Percentiles rank a stretch among this genome's conserved stretches.
phyloP scores from a whole-genome alignment of 768 basidiomycete genomes.

The Agaricus sinodeliciosus region DNA sequence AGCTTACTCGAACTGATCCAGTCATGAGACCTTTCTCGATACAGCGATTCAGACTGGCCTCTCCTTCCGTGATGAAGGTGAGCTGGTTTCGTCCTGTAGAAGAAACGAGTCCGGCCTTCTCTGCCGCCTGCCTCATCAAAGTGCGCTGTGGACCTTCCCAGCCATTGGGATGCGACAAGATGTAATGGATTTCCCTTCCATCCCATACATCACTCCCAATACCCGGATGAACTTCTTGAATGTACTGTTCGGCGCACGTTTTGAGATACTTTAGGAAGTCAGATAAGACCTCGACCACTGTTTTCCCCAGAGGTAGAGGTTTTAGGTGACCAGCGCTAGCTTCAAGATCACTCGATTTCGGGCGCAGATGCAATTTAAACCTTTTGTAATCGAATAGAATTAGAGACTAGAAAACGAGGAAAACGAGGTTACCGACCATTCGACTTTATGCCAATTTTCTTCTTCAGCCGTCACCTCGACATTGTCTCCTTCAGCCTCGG shows the following conservation, averaged over 20 bases:
- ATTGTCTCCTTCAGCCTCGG: slow-evolving; percentile 12
- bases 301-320: slow-evolving; percentile 34
- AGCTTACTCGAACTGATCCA: slow-evolving; percentile 23
- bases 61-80: slow-evolving; percentile 52
- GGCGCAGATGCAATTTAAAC: slow-evolving; percentile 32
- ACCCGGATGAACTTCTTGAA: slow-evolving; percentile 35
- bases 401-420: too few species aligned
- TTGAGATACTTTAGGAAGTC: slow-evolving; percentile 46
- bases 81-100: slow-evolving; percentile 32
- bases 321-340: slow-evolving; percentile 16
- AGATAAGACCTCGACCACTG: slow-evolving; percentile 33
- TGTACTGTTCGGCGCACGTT: slow-evolving; percentile 35
- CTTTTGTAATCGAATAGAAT: slow-evolving; percentile 11
- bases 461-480: slow-evolving; percentile 11
- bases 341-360: slow-evolving; percentile 14
- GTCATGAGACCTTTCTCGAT: slow-evolving; percentile 34
- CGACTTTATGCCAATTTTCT: slow-evolving; percentile 11
- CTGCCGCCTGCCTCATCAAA: slow-evolving; percentile 44
- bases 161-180: slow-evolving; percentile 55
- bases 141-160: slow-evolving; percentile 54
- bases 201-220: slow-evolving; percentile 36
- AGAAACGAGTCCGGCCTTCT: slow-evolving; percentile 42
- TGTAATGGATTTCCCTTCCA: slow-evolving; percentile 39
- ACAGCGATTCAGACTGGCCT: slow-evolving; percentile 51
- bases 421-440: slow-evolving; percentile 7